These are phyloP conservation scores for Backusella australiensis DNA, from an alignment of 192 early-diverging fungal genomes.

Conservation along the genomic window DNA sequence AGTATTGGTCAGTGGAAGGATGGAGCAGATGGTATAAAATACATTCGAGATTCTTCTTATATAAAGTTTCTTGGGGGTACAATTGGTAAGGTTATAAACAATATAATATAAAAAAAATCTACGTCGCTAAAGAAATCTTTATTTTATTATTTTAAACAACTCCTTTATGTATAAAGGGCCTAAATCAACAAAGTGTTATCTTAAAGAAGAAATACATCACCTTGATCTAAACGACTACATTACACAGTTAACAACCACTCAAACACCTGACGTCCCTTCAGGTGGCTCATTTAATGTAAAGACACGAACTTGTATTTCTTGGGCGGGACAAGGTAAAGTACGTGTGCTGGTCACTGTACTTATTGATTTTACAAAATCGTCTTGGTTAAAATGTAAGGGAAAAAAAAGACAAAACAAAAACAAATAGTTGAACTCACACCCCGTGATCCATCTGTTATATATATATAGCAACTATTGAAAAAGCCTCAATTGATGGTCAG, in stretches of 20 bases:
- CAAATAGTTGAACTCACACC: neutral
- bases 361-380: slow-evolving; percentile 52
- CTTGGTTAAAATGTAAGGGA: slow-evolving; percentile 49
- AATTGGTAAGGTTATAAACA: slow-evolving; percentile 30
- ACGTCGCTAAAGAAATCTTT: neutral
- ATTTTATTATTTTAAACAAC: neutral
- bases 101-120: neutral
- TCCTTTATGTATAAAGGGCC: slow-evolving; percentile 39
- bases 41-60: slow-evolving; percentile 31
- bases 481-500: slow-evolving; percentile 38
- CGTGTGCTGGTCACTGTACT: slow-evolving; percentile 48
- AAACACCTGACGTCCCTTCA: slow-evolving; percentile 58
- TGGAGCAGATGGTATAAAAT: slow-evolving; percentile 1
- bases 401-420: neutral
- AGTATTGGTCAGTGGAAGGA: slow-evolving; percentile 38
- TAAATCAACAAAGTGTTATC: slow-evolving; percentile 51
- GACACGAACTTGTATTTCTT: slow-evolving; percentile 52
- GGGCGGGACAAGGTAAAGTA: slow-evolving; percentile 41
- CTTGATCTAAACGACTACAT: slow-evolving; percentile 48
- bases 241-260: slow-evolving; percentile 46
- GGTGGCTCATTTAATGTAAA: slow-evolving; percentile 54
- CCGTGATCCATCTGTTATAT: neutral
- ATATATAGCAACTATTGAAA: slow-evolving; percentile 37
- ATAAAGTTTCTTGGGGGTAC: slow-evolving; percentile 39
- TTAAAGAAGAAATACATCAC: slow-evolving; percentile 47